Evolutionary conservation across 345 rosid genomes (phyloP).

Genomic region (Acer saccharum): DNA sequence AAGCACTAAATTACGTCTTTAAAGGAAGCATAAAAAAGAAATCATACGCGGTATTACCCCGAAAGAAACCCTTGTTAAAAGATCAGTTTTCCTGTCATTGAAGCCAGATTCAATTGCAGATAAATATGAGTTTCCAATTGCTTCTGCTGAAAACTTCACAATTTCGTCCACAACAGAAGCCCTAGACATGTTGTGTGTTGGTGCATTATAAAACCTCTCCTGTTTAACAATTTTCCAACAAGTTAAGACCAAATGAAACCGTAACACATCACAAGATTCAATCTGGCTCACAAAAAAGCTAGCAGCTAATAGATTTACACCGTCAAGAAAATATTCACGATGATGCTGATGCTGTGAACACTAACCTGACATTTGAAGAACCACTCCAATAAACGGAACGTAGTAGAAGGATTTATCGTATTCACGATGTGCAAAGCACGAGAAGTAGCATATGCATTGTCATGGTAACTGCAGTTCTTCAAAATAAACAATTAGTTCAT

Average conservation of each 20-base stretch:
- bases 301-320: background rate
- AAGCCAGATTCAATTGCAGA: constrained; percentile 60
- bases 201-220: constrained; percentile 67
- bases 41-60: constrained; percentile 48
- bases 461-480: constrained; percentile 70
- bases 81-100: constrained; percentile 54
- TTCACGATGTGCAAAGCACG: constrained; percentile 80
- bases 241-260: background rate
- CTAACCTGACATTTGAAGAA: constrained; percentile 80
- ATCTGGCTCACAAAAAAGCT: background rate
- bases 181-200: constrained; percentile 61
- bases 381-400: constrained; percentile 63
- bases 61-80: constrained; percentile 73
- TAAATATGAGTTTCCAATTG: constrained; percentile 56
- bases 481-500: background rate
- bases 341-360: background rate
- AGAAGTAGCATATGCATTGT: constrained; percentile 74
- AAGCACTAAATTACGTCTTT: too few species aligned
- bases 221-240: constrained; percentile 32
- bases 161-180: constrained; percentile 53
- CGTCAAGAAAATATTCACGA: too few species aligned
- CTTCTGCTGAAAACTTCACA: constrained; percentile 50
- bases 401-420: constrained; percentile 47
- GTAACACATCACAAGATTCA: background rate
- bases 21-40: background rate